Base-by-base conservation (phyloP, 495 filamentous ascomycete species). In the Cercophora newfieldiana region DNA sequence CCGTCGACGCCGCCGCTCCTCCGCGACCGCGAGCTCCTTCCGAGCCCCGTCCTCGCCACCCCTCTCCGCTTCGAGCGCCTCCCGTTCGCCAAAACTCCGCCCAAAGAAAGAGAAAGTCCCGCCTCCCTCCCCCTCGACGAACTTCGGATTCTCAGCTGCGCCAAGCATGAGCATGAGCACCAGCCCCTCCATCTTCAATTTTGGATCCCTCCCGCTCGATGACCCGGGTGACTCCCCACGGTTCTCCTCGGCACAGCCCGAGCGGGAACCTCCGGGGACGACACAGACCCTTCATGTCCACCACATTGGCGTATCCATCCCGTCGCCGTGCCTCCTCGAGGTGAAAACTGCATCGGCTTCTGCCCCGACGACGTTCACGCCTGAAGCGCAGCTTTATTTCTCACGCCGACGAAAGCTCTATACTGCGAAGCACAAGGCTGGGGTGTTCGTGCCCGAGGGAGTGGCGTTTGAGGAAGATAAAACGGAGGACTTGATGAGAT, bases 321-420 rank as follows among this genome's bases (percentile, higher is more conserved):
- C 72, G 12, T 22, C 65, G 0, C 7, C 4, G 1, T 69, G 68
- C 30, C 71, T 73, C 12, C 22, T 75, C 26, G 72, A 75, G 21
- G 61, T 75, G 25, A 75, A 75, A 48, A 75, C 72, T 1, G 54
- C 60, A 29, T 60, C 63, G 14, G 44, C 26, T 7, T 8, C 29
- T n/a, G 51, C 57, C 18, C n/a, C 33, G 12, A 49, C 64, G 14
- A 44, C 59, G 25, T 69, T 63, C 31, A 14, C 62, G 1, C 44
- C 63, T 48, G 59, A 69, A 57, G 70, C 66, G 3, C 72, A 72
- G 61, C 57, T 74, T 14, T 74, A 69, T 60, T 74, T 74, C 6
- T 22, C 53, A 6, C 70, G 67, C 1, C 30, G 68, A 3, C 26
- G 10, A 1, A 44, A 65, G 53, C 51, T 74, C n/a, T 68, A 65